These are phyloP conservation scores for Hemileccinum impolitum DNA, from an alignment of 768 basidiomycete species.

Conservation along the genomic window DNA sequence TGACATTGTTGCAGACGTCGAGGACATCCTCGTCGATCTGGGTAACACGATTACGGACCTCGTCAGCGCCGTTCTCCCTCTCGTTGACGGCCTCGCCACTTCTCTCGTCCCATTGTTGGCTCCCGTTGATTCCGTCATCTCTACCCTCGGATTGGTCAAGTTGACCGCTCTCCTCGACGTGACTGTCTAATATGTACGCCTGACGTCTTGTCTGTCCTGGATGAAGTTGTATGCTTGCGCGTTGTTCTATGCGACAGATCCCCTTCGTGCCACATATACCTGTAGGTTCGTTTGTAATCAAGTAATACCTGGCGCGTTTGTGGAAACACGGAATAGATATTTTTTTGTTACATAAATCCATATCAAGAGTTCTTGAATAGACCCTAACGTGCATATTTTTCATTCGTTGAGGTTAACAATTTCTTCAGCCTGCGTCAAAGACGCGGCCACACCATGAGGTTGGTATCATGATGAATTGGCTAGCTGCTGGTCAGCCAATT, in stretches of 20 bases:
- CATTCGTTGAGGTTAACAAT: no score
- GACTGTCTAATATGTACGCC: slow-evolving; percentile 3
- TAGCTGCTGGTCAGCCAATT: no score
- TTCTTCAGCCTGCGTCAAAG: no score
- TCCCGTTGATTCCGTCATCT: slow-evolving; percentile 17
- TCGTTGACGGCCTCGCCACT: slow-evolving; percentile 24
- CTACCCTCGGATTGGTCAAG: slow-evolving; percentile 18
- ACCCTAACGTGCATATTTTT: no score
- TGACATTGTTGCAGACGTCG: background rate
- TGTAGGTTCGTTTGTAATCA: background rate
- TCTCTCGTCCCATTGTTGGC: slow-evolving; percentile 21
- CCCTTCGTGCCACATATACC: background rate
- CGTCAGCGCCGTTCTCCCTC: slow-evolving; percentile 5
- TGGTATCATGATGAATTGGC: no score
- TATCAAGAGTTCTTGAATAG: no score
- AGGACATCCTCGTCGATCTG: slow-evolving; percentile 11
- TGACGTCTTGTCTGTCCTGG: background rate
- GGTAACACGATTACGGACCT: slow-evolving; percentile 20
- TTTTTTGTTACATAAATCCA: background rate
- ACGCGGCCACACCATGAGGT: no score
- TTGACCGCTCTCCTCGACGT: slow-evolving; percentile 26
- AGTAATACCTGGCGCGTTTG: no score
- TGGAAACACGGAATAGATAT: background rate
- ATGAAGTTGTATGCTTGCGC: background rate
- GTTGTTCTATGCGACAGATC: background rate